Evolutionary conservation across 495 filamentous ascomycete genomes (phyloP), one percentile per base, ranked within the genome.

Genomic region (Aspergillus leporis): DNA sequence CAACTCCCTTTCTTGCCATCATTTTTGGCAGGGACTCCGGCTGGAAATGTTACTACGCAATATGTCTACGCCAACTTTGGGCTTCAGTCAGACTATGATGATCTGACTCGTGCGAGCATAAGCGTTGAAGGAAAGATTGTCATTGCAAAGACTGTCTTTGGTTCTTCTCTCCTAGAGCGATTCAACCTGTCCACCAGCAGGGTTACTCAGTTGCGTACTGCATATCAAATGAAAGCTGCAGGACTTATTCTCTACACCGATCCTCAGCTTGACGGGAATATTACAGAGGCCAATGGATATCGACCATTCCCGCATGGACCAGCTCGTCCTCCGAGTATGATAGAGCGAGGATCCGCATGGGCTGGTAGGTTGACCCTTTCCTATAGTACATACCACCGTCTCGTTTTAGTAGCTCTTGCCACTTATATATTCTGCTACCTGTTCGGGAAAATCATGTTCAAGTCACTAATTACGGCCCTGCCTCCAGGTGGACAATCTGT

Each of bases 261-360:
- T 56, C 53, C 53, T 5, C 53, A 56, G 23, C 22, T 32, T 9
- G 53, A 56, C 22, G 21, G 23, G 2, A n/a, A 6, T 0, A 32
- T 34, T 4, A 56, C 53, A 1, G 23, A 28, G 6, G 38, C 10
- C 2, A 56, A 56, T 32, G 53, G 53, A 34, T 56, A 47, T 31
- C 4, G 5, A 2, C 5, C 53, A 1, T 56, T 32, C 5, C 53
- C 53, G 0, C 22, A 47, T 18, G 53, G 53, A 8, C 53, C 53
- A 4, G 53, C 53, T 14, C 22, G 53, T 8, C 53, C 41, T 32
- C 53, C 53, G 3, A 32, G 23, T n/a, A n/a, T 30, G 23, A 56
- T 56, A n/a, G 23, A 56, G 40, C 38, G 53, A 16, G 53, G 53
- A 32, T n/a, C n/a, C n/a, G n/a, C n/a, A n/a, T n/a, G n/a, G n/a